Base-by-base conservation (phyloP, 148 eudicot species). In the Gaultheria prostrata region DNA sequence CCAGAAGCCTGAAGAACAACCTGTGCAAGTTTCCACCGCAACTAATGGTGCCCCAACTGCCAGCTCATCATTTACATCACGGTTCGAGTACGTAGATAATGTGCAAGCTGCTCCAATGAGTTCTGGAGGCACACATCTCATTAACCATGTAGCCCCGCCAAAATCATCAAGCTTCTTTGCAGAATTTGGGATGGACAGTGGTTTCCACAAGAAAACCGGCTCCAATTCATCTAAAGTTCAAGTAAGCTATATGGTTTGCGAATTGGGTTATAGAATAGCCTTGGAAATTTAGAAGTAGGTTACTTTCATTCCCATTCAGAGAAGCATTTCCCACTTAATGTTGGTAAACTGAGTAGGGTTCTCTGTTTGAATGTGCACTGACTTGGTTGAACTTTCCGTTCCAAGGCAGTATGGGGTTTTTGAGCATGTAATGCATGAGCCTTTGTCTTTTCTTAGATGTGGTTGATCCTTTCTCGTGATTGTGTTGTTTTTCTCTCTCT, bases 151-250 rank as follows among this genome's bases (percentile, higher is more conserved):
- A 50, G 86, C 93, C 82, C 90, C 95, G 35, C 99, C 99, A 82
- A 93, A 91, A 87, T 86, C 99, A 18, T 88, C 98, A 63, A 89
- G 89, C 85, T 97, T 97, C 84, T 97, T 97, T 84, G 85, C 96
- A 20, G 99, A 97, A n/a, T 97, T 90, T 85, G 99, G 99, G 49
- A 95, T 97, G 99, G 99, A 97, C 54, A 86, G 91, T 92, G 96
- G 95, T 77, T 92, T 86, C 81, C 85, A 87, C 46, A 94, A 88
- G 84, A 97, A 89, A 86, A 91, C 88, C 32, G 87, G 89, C 87
- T 91, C 93, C 85, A 90, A 82, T 70, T 85, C 91, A 69, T 92
- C 93, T 50, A 97, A 95, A 93, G 92, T 89, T 4, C 95, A 92
- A 88, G 99, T 95, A 90, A 82, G 91, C 5, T 10, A 49, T 80